Base-by-base conservation (phyloP, 345 rosid species). In the Heritiera fomes region DNA sequence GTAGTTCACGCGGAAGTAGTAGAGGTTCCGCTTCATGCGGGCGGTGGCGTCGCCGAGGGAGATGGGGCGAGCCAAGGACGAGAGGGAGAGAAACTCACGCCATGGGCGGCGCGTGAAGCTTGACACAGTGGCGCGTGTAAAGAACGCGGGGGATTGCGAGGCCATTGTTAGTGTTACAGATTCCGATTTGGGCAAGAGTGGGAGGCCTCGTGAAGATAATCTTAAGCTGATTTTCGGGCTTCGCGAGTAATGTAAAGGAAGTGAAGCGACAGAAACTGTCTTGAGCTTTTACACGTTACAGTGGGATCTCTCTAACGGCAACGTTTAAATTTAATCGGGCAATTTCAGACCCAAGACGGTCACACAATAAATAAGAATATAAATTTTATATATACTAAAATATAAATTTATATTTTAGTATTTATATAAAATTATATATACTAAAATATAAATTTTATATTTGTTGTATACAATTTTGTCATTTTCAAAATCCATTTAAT, bases 1-100 rank as follows among this genome's bases (percentile, higher is more conserved):
- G 85, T 90, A 90, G 80, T 92, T 90, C 34, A 89, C 90, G 72
- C 94, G 91, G 84, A 92, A 92, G 87, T 88, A 84, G 78, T 40
- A 28, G 70, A 88, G 83, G 76, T 89, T 90, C 46, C 87, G 84
- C 75, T 80, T 83, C 52, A 87, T 68, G 28, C 90, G 89, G 60
- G 40, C 58, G 23, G 77, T 74, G 80, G 92, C 89, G 20, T 87
- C 94, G 49, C 85, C 86, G 85, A 87, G 3, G 58, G 85, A 71
- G 85, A 17, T 46, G 63, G 91, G 93, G 77, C 84, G 85, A 10
- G 79, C 58, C 82, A 92, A 34, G 75, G 90, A 77, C 73, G 85
- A 47, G 75, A 71, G 23, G 34, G 66, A 32, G 78, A 84, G 2
- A 71, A 90, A 76, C 67, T 89, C 82, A 17, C 77, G 75, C 97